Base-by-base conservation (phyloP, 2,329 filamentous ascomycete genomes). In the Proliferodiscus dingleyae region DNA sequence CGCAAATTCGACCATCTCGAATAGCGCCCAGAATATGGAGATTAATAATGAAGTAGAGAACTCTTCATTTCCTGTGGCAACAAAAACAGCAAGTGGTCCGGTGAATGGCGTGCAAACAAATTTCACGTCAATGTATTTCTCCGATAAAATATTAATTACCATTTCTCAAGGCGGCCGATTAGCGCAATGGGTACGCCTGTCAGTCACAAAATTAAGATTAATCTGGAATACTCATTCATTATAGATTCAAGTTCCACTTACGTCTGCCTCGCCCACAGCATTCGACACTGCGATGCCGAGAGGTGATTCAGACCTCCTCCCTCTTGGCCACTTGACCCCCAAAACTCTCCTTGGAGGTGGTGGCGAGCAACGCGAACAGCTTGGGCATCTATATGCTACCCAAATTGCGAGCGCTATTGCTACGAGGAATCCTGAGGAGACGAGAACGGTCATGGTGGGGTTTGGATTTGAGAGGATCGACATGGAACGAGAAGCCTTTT, bases 61-160 rank as follows among this genome's bases (percentile, higher is more conserved):
- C 15, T 43, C 50, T 15, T 52, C 53, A 3, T 64, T 61, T 47
- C 62, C 62, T 16, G 57, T 58, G 0, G 28, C 45, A 13, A 54
- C 53, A 4, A 62, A 62, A 46, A 49, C 53, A 36, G 53, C 78
- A n/a, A 69, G 78, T 1, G 83, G 83, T 2, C 63, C 72, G 3
- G 79, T 96, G 50, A 80, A 83, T 51, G 81, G 80, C 23, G 66
- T 83, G 18, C 66, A 74, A 28, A 97, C 93, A 1, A 81, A 89
- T 54, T 83, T 87, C 26, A 82, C 80, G 30, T 75, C 76, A 9
- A 72, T 89, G 43, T 80, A 75, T 58, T 97, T 97, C 67, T 76
- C 83, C 7, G 93, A 97, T 75, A 95, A 89, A 67, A 89, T 98
- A 58, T 70, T 98, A 58, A 72, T 98, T 52, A 96, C 89, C 1